Percentiles rank a stretch among this genome's conserved stretches.
Evolutionary conservation across 108 stramenopile species (phyloP).

Genomic region (Skeletonema costatum): DNA sequence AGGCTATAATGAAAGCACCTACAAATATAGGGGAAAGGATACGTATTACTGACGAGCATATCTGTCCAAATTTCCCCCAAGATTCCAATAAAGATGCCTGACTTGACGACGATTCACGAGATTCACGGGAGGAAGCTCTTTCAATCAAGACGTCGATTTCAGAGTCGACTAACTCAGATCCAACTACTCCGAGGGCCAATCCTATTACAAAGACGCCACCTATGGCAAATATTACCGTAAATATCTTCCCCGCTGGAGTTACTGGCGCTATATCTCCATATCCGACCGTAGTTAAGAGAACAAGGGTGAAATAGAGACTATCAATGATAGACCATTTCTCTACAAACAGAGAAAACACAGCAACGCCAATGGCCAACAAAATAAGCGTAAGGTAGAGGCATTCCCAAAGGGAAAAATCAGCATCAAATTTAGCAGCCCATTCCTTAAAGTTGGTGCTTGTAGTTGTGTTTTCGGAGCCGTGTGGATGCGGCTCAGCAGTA

Average conservation of each 20-base stretch:
- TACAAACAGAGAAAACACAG: background rate
- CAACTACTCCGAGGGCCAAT: conserved; percentile 41
- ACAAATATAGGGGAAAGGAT: background rate
- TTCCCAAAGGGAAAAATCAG: background rate
- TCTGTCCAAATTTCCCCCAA: background rate
- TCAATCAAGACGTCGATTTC: conserved; percentile 29
- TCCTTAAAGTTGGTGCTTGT: background rate
- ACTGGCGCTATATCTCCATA: conserved; percentile 56
- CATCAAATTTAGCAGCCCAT: background rate
- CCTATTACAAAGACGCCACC: conserved; percentile 52
- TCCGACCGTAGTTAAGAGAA: conserved; percentile 70
- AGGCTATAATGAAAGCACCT: background rate
- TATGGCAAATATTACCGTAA: conserved; percentile 53
- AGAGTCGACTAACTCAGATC: conserved; percentile 32
- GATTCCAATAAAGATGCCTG: background rate
- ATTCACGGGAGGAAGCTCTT: background rate
- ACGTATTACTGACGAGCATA: background rate
- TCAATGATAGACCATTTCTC: conserved; percentile 37
- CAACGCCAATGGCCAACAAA: background rate
- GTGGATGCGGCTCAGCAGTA: background rate
- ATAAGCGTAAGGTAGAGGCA: background rate
- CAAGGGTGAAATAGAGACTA: conserved; percentile 58
- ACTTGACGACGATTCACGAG: background rate
- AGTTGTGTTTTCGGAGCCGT: background rate
- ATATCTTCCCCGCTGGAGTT: conserved; percentile 34